Evolutionary conservation across 306 rosid species (phyloP).

Genomic region (Prunus dulcis): DNA sequence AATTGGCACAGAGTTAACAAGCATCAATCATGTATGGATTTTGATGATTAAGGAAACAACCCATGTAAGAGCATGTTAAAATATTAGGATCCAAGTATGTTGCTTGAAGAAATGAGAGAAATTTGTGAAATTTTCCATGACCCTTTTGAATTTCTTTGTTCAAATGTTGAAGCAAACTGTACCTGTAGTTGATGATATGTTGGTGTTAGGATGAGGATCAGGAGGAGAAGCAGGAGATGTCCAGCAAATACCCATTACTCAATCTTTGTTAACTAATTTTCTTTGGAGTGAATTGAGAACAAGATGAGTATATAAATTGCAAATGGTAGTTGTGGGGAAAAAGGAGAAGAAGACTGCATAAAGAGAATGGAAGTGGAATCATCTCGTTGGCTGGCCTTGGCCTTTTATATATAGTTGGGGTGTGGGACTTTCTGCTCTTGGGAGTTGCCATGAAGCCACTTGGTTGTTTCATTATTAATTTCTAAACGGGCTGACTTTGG

Average conservation of each 20-base stretch:
- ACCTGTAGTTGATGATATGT: constrained; percentile 41
- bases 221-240: constrained; percentile 29
- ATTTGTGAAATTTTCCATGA: neutral
- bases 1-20: neutral
- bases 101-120: neutral
- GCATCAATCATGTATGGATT: neutral
- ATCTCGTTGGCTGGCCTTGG: neutral
- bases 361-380: constrained; percentile 2
- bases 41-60: neutral
- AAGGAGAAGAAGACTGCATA: neutral
- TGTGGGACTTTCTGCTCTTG: constrained; percentile 2
- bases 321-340: neutral
- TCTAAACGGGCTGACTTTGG: neutral
- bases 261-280: neutral
- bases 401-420: neutral
- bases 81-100: neutral
- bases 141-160: neutral
- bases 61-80: constrained; percentile 12
- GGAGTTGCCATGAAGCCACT: constrained; percentile 21
- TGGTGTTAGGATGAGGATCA: constrained; percentile 18
- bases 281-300: neutral
- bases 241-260: constrained; percentile 59
- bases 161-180: constrained; percentile 7
- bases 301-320: neutral
- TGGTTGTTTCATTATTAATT: neutral